phyloP scores from a whole-genome alignment of 352 stramenopile species.

The Pythium rhizo-oryzae region DNA sequence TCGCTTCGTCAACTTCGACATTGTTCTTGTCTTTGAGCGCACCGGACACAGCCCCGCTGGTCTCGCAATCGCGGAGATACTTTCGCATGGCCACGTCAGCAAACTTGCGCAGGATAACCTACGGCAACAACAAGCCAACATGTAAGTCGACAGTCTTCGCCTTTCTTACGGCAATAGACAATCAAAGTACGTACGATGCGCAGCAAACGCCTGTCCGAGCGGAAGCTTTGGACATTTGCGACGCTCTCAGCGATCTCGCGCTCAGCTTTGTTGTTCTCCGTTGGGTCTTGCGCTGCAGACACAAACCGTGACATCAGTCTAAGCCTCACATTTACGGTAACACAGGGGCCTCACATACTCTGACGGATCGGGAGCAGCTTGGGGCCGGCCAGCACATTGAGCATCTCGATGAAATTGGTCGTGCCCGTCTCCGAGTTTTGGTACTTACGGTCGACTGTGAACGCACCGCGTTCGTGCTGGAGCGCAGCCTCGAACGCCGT shows the following conservation, averaged over 20 bases:
- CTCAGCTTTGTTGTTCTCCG: constrained; percentile 57
- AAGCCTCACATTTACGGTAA: no score
- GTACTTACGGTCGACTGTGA: constrained; percentile 54
- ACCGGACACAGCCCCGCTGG: constrained; percentile 5
- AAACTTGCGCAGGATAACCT: constrained; percentile 76
- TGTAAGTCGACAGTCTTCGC: not conserved
- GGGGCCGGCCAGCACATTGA: constrained; percentile 54
- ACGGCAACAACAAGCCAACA: not conserved
- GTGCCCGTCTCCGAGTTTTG: constrained; percentile 37
- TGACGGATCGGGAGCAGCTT: constrained; percentile 60
- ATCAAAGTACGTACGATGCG: constrained; percentile 59
- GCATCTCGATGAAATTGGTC: constrained; percentile 64
- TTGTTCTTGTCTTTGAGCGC: constrained; percentile 12
- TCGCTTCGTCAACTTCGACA: constrained; percentile 15
- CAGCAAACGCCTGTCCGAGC: constrained; percentile 73
- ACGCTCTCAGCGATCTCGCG: constrained; percentile 62
- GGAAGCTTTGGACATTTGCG: constrained; percentile 80
- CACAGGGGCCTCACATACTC: constrained; percentile 28
- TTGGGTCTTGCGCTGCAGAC: constrained; percentile 37
- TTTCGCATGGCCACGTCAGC: constrained; percentile 68
- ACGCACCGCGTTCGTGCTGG: constrained; percentile 54
- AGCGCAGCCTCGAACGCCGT: constrained; percentile 59
- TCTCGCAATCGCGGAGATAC: constrained; percentile 50
- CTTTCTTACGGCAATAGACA: not conserved
- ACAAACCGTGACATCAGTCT: no score